Percentiles rank a stretch among this genome's conserved stretches.
Evolutionary conservation across 2,329 filamentous ascomycete genomes (phyloP).

Genomic region (Kalmusia sp.): DNA sequence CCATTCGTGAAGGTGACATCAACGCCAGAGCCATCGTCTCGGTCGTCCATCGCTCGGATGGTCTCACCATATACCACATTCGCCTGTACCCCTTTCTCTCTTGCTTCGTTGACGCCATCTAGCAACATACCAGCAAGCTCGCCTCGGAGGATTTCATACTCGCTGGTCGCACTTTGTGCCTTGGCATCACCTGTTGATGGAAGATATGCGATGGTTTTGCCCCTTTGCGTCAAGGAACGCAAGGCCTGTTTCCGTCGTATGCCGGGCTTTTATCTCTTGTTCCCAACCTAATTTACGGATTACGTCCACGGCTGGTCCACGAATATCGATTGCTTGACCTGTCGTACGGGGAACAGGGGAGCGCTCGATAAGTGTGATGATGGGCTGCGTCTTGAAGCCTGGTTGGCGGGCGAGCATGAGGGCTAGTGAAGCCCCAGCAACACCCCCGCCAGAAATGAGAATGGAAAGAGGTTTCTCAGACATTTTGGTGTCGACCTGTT

Average conservation of each 20-base stretch:
- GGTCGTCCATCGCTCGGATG: slow-evolving; percentile 27
- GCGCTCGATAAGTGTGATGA: slow-evolving; percentile 55
- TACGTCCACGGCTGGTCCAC: slow-evolving; percentile 50
- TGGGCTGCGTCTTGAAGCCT: slow-evolving; percentile 31
- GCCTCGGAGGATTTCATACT: slow-evolving; percentile 42
- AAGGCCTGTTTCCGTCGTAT: slow-evolving; percentile 51
- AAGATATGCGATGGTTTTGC: slow-evolving; percentile 26
- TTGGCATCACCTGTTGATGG: slow-evolving; percentile 31
- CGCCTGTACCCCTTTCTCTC: slow-evolving; percentile 19
- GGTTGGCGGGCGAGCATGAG: slow-evolving; percentile 38
- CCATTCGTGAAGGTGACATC: slow-evolving; percentile 32
- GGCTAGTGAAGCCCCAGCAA: slow-evolving; percentile 49
- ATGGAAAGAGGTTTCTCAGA: slow-evolving; percentile 25
- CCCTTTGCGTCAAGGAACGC: slow-evolving; percentile 39
- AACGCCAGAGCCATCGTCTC: slow-evolving; percentile 19
- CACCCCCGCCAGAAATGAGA: slow-evolving; percentile 49
- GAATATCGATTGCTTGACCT: slow-evolving; percentile 56
- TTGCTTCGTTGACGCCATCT: slow-evolving; percentile 23
- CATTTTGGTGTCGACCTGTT: slow-evolving; percentile 1
- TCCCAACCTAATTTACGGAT: slow-evolving; percentile 51
- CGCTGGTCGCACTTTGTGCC: slow-evolving; percentile 28
- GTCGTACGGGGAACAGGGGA: slow-evolving; percentile 46
- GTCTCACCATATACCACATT: slow-evolving; percentile 29
- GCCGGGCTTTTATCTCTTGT: slow-evolving; percentile 39
- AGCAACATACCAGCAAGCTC: slow-evolving; percentile 45